Conservation (phyloP, 169 alveolate genomes). For the Sarcocystis neurona region DNA sequence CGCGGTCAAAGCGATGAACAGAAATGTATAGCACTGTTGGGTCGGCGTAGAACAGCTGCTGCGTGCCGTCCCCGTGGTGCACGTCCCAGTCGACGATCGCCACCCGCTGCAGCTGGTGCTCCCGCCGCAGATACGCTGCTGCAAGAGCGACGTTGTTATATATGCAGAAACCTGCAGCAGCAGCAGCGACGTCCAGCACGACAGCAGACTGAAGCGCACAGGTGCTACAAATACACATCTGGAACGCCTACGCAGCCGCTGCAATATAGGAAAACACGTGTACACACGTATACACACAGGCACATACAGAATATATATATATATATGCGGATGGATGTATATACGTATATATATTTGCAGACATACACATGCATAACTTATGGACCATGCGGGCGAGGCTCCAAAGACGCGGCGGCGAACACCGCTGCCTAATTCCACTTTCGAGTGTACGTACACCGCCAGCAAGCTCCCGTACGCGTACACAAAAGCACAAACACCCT, state of each 20-base stretch:
- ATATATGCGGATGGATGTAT: not conserved
- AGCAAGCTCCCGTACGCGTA: too few species aligned
- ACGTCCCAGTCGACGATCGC: conserved; percentile 95
- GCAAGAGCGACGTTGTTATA: conserved; percentile 92
- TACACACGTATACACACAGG: not conserved
- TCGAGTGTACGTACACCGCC: too few species aligned
- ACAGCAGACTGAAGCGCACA: not conserved
- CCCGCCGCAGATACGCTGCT: conserved; percentile 84
- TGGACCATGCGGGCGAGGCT: too few species aligned
- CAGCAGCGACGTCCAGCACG: not conserved
- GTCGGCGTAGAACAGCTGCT: conserved; percentile 82
- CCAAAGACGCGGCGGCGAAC: too few species aligned
- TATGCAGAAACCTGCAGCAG: conserved; percentile 86
- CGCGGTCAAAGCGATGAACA: conserved; percentile 73
- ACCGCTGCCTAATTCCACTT: too few species aligned
- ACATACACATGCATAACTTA: too few species aligned
- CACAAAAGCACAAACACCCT: too few species aligned
- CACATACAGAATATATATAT: not conserved
- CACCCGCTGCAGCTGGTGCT: conserved; percentile 82
- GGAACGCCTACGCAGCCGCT: too few species aligned
- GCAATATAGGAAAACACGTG: not conserved
- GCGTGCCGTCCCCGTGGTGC: conserved; percentile 96
- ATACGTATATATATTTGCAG: too few species aligned
- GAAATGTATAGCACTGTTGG: conserved; percentile 72
- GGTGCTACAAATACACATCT: not conserved